A percentile compares a stretch with the other conserved stretches of the same genome.
These are phyloP conservation scores for Dictyostelium intermedium DNA, from an alignment of 78 protist genomes.

Conservation along the genomic window DNA sequence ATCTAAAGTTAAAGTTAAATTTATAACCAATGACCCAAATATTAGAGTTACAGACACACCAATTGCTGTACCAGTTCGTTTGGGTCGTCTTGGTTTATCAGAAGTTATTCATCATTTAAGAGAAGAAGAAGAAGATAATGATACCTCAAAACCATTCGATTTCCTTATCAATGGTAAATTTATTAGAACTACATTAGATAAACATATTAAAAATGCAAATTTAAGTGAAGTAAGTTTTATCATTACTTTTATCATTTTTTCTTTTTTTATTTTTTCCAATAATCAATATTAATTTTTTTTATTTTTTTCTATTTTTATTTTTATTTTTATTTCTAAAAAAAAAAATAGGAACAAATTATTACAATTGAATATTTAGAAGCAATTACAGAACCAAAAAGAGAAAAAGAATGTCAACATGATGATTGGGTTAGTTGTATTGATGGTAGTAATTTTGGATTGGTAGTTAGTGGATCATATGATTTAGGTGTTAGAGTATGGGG, in stretches of 20 bases:
- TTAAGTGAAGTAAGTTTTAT: conserved; percentile 15
- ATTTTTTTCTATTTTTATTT: neutral
- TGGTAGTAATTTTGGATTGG: conserved; percentile 25
- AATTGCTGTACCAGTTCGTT: conserved; percentile 76
- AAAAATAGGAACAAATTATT: conserved; percentile 36
- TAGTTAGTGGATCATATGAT: conserved; percentile 48
- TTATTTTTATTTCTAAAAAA: no score
- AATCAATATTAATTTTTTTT: neutral
- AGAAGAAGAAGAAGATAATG: neutral
- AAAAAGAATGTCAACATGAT: conserved; percentile 76
- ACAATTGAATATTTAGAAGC: conserved; percentile 75
- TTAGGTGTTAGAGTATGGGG: conserved; percentile 65
- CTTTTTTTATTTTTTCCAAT: neutral
- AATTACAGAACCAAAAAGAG: conserved; percentile 70
- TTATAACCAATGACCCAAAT: conserved; percentile 68
- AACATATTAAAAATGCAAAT: conserved; percentile 29
- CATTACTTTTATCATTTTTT: neutral
- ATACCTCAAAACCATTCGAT: conserved; percentile 75
- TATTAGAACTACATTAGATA: conserved; percentile 73
- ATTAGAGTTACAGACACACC: conserved; percentile 77
- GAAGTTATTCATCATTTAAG: conserved; percentile 82
- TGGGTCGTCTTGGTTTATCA: conserved; percentile 84
- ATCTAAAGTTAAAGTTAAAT: conserved; percentile 50
- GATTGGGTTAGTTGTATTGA: conserved; percentile 59
- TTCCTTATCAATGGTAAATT: conserved; percentile 80